Evolutionary conservation across 164 flowering plant species (phyloP), one percentile per base, ranked within the genome.

Genomic region (Nelumbo lutea): DNA sequence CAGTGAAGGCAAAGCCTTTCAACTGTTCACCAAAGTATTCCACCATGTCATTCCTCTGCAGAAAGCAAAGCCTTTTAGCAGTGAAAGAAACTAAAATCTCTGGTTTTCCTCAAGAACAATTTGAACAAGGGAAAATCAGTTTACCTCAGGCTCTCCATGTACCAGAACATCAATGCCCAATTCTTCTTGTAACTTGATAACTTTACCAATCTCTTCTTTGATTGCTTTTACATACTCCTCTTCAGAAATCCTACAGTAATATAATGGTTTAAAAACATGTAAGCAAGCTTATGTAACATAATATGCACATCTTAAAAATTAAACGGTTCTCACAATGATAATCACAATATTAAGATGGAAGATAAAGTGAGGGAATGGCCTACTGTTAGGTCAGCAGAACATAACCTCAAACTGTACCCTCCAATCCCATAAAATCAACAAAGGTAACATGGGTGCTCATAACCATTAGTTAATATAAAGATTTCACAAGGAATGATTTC

Each of bases 21-120:
- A 78, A 62, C 60, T 75, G 81, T 48, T 78, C 81, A 11, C 81
- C 81, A 62, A 77, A 77, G 61, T 77, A 77, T 61, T 74, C 78
- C 48, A 78, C 78, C 81, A 78, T 78, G 68, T 74, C 80, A 41
- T 74, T 77, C 66, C 80, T 73, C 75, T 71, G 72, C 38, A 48
- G 1, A n/a, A 4, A 9, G 66, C 9, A 66, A 64, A 41, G 5
- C 14, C 10, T 43, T 42, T 9, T 27, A 6, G 27, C 27, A 46
- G 58, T 42, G 9, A 57, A 4, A 38, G 55, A 4, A 40, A 14
- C 50, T n/a, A 14, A 39, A 1, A 8, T 11, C 1, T 5, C 1
- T 6, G 41, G 38, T 11, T 2, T 67, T 51, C 40, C 47, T 6
- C 9, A 41, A 50, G 61, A 6, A 3, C 15, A 68, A 62, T 1